phyloP scores from a whole-genome alignment of 352 stramenopile genomes.

The Phytophthora chlamydospora region DNA sequence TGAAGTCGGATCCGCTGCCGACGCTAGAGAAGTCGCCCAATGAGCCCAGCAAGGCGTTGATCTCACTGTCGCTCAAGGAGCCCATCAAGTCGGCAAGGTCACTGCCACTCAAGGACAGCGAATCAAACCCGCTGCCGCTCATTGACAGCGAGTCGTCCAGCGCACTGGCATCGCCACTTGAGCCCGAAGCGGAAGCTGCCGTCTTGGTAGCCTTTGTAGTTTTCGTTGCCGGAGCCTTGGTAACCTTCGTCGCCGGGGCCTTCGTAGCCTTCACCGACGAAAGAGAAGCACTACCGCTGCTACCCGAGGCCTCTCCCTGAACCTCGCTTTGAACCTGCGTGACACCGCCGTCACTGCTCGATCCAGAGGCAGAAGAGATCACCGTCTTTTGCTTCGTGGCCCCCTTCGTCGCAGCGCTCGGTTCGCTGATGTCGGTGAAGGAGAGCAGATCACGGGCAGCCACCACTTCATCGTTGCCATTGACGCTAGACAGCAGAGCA shows the following conservation, averaged over 20 bases:
- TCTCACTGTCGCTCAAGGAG: no score
- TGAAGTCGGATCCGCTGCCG: background rate
- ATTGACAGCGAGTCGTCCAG: background rate
- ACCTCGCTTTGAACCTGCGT: background rate
- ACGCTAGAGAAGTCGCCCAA: background rate
- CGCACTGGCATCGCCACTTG: slow-evolving; percentile 3
- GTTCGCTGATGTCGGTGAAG: background rate
- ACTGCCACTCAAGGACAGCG: slow-evolving; percentile 4
- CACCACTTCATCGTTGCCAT: background rate
- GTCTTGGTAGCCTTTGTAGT: background rate
- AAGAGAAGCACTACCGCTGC: slow-evolving; percentile 11
- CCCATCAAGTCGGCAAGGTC: background rate
- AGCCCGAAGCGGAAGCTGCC: background rate
- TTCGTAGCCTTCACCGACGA: background rate
- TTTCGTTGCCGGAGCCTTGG: slow-evolving; percentile 1
- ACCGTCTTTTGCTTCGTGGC: background rate
- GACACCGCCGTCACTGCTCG: background rate
- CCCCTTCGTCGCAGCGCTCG: background rate
- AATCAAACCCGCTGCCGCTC: background rate
- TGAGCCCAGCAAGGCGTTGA: no score
- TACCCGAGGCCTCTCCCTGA: background rate
- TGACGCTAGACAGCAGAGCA: slow-evolving; percentile 16
- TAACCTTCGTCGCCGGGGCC: background rate
- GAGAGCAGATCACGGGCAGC: background rate
- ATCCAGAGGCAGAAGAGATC: slow-evolving; percentile 3